Conservation (phyloP, 163 green algal genomes). For the Scenedesmus sp. region DNA sequence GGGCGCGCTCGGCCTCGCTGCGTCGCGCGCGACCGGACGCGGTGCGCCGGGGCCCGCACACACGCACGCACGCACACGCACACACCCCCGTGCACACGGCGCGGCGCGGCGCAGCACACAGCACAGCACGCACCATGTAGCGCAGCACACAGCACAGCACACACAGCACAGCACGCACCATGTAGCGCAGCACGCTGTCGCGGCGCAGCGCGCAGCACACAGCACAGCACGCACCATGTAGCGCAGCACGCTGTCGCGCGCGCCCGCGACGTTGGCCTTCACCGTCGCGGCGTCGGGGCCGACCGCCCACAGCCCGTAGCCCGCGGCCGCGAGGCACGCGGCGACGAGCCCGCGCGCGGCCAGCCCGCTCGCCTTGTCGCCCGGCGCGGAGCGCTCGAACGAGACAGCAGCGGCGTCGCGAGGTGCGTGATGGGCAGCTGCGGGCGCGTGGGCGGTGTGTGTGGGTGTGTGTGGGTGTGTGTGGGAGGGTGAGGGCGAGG, state of each 20-base stretch:
- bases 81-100: not conserved
- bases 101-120: not conserved
- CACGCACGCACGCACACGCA: not conserved
- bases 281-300: constrained; percentile 54
- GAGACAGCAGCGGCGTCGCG: constrained; percentile 57
- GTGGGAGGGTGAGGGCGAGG: not conserved
- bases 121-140: not conserved
- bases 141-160: not conserved
- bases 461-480: not conserved
- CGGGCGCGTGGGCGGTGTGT: not conserved
- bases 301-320: constrained; percentile 64
- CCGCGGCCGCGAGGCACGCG: constrained; percentile 23
- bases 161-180: not conserved
- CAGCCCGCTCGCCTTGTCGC: constrained; percentile 24
- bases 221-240: constrained; percentile 33
- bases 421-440: constrained; percentile 65
- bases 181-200: not conserved
- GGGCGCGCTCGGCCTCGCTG: not conserved
- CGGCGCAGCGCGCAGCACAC: not conserved
- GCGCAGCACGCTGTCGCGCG: constrained; percentile 23
- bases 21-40: not conserved
- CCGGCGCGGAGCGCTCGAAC: constrained; percentile 50
- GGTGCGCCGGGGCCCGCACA: not conserved
- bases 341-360: constrained; percentile 24
- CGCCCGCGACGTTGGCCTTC: constrained; percentile 39